Evolutionary conservation across 805 yeast genomes (phyloP).

Genomic region (Lipomyces yamadae): DNA sequence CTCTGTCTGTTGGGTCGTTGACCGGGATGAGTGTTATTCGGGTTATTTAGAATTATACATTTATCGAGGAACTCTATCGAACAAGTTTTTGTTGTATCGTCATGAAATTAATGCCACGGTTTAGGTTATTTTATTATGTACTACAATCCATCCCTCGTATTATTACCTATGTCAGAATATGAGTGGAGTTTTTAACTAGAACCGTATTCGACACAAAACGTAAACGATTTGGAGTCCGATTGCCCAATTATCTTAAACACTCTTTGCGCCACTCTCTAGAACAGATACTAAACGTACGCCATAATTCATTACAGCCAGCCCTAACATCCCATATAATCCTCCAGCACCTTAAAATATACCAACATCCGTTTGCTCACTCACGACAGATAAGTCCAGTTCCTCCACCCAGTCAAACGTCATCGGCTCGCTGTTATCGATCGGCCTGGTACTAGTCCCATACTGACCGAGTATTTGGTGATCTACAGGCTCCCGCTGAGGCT

Average conservation of each 20-base stretch:
- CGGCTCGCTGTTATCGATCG: constrained; percentile 1
- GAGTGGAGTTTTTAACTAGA: too few species aligned
- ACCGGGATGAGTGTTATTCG: neutral
- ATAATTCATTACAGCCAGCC: too few species aligned
- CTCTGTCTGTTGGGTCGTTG: neutral
- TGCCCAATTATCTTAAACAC: too few species aligned
- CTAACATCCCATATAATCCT: too few species aligned
- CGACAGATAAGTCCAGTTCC: neutral
- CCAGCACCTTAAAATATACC: neutral
- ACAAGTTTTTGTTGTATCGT: neutral
- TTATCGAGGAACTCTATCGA: neutral
- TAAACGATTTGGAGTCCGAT: too few species aligned
- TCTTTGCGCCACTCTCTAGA: too few species aligned
- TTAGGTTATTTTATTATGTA: neutral
- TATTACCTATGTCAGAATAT: too few species aligned
- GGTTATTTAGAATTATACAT: neutral
- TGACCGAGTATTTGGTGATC: neutral
- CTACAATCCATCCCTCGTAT: neutral
- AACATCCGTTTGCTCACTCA: neutral
- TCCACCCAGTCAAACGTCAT: constrained; percentile 14
- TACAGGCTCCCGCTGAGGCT: neutral
- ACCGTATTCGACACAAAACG: too few species aligned
- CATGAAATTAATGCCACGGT: neutral
- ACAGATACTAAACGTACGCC: too few species aligned
- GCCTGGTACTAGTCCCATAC: neutral